These are phyloP conservation scores for Colletotrichum sansevieriae DNA, from an alignment of 2,329 filamentous ascomycete species.

Conservation along the genomic window DNA sequence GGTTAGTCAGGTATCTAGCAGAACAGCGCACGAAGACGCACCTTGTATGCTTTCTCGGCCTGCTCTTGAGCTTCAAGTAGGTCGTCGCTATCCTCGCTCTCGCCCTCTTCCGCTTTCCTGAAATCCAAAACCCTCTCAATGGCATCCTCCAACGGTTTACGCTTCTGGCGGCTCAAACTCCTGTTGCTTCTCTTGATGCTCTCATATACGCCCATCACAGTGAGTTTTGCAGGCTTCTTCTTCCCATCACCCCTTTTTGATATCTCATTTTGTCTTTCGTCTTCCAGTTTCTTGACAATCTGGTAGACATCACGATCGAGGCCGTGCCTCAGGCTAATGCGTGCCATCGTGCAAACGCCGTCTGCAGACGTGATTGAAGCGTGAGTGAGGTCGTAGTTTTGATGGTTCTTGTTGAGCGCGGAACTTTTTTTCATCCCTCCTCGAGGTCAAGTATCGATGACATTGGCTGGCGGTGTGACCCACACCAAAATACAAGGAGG, in stretches of 20 bases:
- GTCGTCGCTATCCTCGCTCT: conserved; percentile 66
- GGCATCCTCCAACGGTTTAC: conserved; percentile 84
- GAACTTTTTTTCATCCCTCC: too few species aligned
- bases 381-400: neutral
- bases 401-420: too few species aligned
- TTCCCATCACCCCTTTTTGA: conserved; percentile 64
- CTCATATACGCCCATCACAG: conserved; percentile 73
- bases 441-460: too few species aligned
- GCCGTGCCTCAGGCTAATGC: conserved; percentile 62
- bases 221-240: conserved; percentile 55
- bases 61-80: conserved; percentile 55
- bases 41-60: conserved; percentile 44
- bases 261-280: conserved; percentile 66
- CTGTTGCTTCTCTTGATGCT: conserved; percentile 89
- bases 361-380: neutral
- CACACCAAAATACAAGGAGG: too few species aligned
- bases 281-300: conserved; percentile 81
- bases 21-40: neutral
- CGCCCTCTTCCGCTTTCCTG: conserved; percentile 73
- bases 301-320: conserved; percentile 83
- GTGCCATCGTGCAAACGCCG: conserved; percentile 23
- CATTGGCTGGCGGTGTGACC: too few species aligned
- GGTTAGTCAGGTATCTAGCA: neutral
- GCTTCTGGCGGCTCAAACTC: conserved; percentile 84
- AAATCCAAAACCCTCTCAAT: conserved; percentile 86